Evolutionary conservation across 768 basidiomycete species (phyloP), one percentile per base, ranked within the genome.

Genomic region (Termitomyces sp.): DNA sequence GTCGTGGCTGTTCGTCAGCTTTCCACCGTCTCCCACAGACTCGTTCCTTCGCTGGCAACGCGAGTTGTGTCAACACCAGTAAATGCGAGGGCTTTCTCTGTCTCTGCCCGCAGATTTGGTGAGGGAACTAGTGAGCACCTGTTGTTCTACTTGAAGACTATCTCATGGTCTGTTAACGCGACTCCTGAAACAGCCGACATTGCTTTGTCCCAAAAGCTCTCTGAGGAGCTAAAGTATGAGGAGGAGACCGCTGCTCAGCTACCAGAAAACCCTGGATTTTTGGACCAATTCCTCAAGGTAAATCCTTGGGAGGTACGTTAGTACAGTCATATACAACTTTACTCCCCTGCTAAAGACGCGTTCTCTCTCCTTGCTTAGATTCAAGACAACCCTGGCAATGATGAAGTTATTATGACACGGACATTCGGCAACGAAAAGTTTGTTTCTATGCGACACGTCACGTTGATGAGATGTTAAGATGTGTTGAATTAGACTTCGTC

Each of bases 401-500:
- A 96, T 69, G 94, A 97, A 70, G 84, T 98, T 36, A 72, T 79
- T 23, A 71, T 98, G 40, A 75, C 75, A n/a, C 85, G 94, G 61
- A 86, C 84, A 61, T 96, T 93, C 69, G 94, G 92, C 57, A 92
- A 91, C 62, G 96, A 98, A 73, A 81, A 72, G 94, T 96, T 61
- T 53, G 88, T 81, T 12, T 59, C 40, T 15, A 23, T 38, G 42
- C 16, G 41, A 25, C 54, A 39, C 12, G 27, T 31, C 7, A 11
- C 54, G 23, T 44, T 29, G 47, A 20, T 11, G n/a, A 20, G 40
- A 39, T 20, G 20, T 40, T 43, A 35, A 53, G 20, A n/a, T 47
- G 2, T 20, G 2, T 25, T 55, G 9, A 31, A 22, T n/a, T 64
- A 95, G 93, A 61, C 82, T 98, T 69, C 90, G 88, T 31, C 68